These are phyloP conservation scores for Didymella sp. DNA, from an alignment of 2,329 filamentous ascomycete species.

Conservation along the genomic window DNA sequence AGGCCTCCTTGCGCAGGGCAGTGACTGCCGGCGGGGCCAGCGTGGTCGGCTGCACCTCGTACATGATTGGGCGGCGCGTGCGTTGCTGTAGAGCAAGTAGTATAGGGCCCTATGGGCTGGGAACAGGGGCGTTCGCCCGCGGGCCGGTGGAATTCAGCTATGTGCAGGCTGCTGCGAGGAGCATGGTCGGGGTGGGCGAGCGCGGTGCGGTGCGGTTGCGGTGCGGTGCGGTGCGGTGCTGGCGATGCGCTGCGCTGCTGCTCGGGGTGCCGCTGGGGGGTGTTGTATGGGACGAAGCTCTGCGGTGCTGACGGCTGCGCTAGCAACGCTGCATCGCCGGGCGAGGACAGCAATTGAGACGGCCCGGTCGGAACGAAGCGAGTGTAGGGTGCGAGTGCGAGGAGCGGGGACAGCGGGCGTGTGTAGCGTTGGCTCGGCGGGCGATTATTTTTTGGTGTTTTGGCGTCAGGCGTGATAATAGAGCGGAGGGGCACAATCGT, in stretches of 20 bases:
- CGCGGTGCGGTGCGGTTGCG: slow-evolving; percentile 11
- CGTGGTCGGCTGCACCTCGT: slow-evolving; percentile 38
- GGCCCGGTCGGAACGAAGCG: neutral
- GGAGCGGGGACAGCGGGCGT: neutral
- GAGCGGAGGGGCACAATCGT: slow-evolving; percentile 16
- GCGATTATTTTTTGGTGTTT: slow-evolving; percentile 1
- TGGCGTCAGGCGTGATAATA: slow-evolving; percentile 13
- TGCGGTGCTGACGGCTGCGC: neutral
- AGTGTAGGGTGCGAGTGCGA: neutral
- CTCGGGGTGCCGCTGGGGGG: neutral
- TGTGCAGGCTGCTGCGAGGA: slow-evolving; percentile 37
- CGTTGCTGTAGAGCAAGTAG: neutral
- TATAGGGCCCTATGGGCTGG: slow-evolving; percentile 4
- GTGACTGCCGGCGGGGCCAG: slow-evolving; percentile 55
- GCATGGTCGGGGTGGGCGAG: slow-evolving; percentile 38
- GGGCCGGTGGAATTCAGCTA: slow-evolving; percentile 43
- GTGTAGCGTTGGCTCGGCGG: neutral
- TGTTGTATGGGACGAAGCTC: neutral
- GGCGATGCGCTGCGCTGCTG: slow-evolving; percentile 4
- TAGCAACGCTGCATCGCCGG: slow-evolving; percentile 1
- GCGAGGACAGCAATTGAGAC: neutral
- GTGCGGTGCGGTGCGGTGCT: slow-evolving; percentile 14
- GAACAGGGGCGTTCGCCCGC: slow-evolving; percentile 33
- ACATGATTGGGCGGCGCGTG: slow-evolving; percentile 31
- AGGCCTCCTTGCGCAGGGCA: slow-evolving; percentile 53